Base-by-base conservation (phyloP, 176 grass and related monocot species). In the Metroxylon sagu region DNA sequence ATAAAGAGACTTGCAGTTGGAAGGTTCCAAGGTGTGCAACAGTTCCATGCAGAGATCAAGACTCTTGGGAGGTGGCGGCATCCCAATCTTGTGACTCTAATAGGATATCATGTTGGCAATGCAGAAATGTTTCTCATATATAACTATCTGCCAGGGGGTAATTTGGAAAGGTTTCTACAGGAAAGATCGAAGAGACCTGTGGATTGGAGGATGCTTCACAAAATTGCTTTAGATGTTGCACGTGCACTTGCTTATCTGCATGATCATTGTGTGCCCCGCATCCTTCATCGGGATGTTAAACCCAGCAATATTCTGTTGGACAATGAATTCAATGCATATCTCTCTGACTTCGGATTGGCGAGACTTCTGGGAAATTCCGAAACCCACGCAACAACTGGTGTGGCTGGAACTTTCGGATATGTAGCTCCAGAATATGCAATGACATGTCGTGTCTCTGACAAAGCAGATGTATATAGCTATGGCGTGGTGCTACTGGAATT, bases 81-180 rank as follows among this genome's bases (percentile, higher is more conserved):
- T 80, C 70, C 80, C 12, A 95, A 95, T 77, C 83, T 95, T 69
- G 90, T 95, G 17, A 95, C 83, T 25, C 77, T 95, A 53, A 84
- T 95, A 64, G 90, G 90, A 43, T 95, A 65, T 59, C 86, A 95
- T 70, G 62, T 95, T 29, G 70, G 83, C 14, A 80, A 95, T 43
- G 66, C 86, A 23, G 90, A 95, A 67, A 95, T 89, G 86, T 95
- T 95, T 82, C 65, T 95, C 48, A 95, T 95, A 77, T 95, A 95
- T 65, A 95, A 95, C 67, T 95, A 89, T 79, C 74, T 95, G 15
- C 77, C 90, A 1, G 90, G 86, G 29, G 90, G 90, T 75, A 95
- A 95, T 73, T 76, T 95, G 64, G 90, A 95, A 75, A 89, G 82
- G 54, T 95, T 95, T 71, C 84, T 95, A 73, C 86, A 87, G 56